Evolutionary conservation across 257 asterid genomes (phyloP), one percentile per base, ranked within the genome.

Genomic region (Plantago ovata): DNA sequence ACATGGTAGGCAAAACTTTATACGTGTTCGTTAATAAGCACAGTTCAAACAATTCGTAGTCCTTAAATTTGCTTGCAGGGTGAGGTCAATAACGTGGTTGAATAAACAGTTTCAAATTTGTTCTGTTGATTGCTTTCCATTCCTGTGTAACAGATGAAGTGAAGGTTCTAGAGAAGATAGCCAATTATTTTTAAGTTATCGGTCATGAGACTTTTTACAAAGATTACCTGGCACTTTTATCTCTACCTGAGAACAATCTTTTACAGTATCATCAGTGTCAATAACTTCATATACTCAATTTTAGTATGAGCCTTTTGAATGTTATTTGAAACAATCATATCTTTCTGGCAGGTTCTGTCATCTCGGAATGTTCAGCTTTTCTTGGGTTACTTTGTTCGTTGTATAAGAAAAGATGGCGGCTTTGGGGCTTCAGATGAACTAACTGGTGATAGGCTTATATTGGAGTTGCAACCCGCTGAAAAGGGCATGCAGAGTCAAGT

Each of bases 381-480:
- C 40, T 79, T 92, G 74, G 96, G 98, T 53, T 88, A 84, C 68
- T 75, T 78, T 78, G 98, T 92, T 58, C 81, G 76, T 49, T 66
- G 81, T 67, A 79, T 88, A 62, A 88, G 70, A 71, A 78, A 76
- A 73, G 75, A 60, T 40, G 70, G 38, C 7, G 74, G 63, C 57
- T 28, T 58, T 40, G 71, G 23, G 59, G 60, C 56, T 65, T 72
- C 84, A 13, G 21, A 69, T 14, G 73, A 77, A 32, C 33, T 47
- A 12, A 57, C 60, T 68, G 59, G 60, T 50, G 79, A 72, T 59
- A 75, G 69, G 44, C 13, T 77, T 65, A 10, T 73, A 58, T 63
- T 92, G 74, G 98, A 92, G 79, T 73, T 92, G 82, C 95, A 92
- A 78, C 84, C 96, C 56, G 74, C 82, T 48, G 95, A 84, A 69